Conservation (phyloP, 2,329 filamentous ascomycete species). For the Bipolaris sorokiniana region DNA sequence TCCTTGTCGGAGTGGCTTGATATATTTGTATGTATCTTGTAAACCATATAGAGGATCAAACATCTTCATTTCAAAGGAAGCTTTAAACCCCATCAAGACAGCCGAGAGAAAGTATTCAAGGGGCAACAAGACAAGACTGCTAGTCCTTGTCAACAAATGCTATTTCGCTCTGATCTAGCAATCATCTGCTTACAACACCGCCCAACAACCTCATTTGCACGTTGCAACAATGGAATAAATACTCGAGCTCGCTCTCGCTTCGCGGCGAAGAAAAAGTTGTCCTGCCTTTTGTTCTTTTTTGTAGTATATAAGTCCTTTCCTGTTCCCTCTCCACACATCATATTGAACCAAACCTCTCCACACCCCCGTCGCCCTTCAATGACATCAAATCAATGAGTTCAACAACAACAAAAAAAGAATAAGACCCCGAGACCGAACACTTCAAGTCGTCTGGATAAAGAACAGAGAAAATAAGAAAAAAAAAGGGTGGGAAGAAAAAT, state of each 20-base stretch:
- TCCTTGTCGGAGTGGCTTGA: too few species aligned
- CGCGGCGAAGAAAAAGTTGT: not conserved
- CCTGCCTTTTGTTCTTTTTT: not conserved
- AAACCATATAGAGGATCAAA: too few species aligned
- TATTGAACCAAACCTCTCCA: not conserved
- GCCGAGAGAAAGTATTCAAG: too few species aligned
- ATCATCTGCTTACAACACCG: too few species aligned
- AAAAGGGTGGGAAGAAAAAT: slow-evolving; percentile 20
- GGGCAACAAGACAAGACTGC: too few species aligned
- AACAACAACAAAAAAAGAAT: slow-evolving; percentile 2
- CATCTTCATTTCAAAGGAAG: too few species aligned
- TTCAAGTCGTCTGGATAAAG: slow-evolving; percentile 20
- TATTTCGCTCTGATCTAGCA: too few species aligned
- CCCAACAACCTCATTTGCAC: not conserved
- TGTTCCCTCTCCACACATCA: not conserved
- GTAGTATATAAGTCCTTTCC: not conserved
- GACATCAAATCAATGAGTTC: slow-evolving; percentile 5
- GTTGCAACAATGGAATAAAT: not conserved
- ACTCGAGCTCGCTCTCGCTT: not conserved
- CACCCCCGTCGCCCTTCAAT: not conserved
- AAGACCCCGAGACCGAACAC: slow-evolving; percentile 20
- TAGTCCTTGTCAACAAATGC: too few species aligned
- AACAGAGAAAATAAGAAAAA: slow-evolving; percentile 10
- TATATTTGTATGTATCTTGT: too few species aligned
- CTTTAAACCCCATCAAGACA: too few species aligned